phyloP scores from a whole-genome alignment of 2,329 filamentous ascomycete species.

The Ilyonectria mors-panacis region DNA sequence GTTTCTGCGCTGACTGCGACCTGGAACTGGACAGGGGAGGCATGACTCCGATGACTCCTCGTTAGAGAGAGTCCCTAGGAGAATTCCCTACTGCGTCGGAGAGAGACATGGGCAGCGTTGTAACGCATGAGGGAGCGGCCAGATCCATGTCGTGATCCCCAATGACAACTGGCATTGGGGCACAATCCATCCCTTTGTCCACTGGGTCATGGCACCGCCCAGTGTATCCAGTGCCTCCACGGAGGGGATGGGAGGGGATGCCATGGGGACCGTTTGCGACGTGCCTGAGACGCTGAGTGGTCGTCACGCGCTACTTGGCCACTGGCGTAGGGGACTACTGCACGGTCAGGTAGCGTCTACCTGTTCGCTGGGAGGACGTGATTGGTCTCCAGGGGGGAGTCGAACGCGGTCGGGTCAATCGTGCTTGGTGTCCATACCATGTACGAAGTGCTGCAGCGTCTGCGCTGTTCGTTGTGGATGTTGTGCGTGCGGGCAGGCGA shows the following conservation, averaged over 20 bases:
- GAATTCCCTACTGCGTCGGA: background rate
- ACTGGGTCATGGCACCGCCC: conserved; percentile 23
- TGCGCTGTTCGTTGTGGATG: conserved; percentile 14
- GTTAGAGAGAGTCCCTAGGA: conserved; percentile 3
- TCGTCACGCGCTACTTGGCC: conserved; percentile 43
- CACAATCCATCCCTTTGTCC: conserved; percentile 20
- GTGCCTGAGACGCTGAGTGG: conserved; percentile 40
- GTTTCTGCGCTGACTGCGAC: background rate
- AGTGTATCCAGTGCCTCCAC: background rate
- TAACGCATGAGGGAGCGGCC: conserved; percentile 13
- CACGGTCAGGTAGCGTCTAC: conserved; percentile 41
- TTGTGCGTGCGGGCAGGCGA: conserved; percentile 6
- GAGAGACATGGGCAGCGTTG: conserved; percentile 16
- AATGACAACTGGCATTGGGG: conserved; percentile 32
- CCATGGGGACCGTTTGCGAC: conserved; percentile 36
- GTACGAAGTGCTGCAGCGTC: conserved; percentile 7
- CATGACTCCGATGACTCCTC: conserved; percentile 23
- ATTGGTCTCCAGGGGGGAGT: conserved; percentile 38
- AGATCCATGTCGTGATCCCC: conserved; percentile 27
- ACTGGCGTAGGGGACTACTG: conserved; percentile 40
- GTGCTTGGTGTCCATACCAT: conserved; percentile 11
- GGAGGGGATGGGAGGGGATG: conserved; percentile 5
- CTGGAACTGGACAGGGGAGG: conserved; percentile 35
- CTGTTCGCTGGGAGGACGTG: conserved; percentile 20
- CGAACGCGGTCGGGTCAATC: conserved; percentile 14